Base-by-base conservation (phyloP, 2,329 filamentous ascomycete genomes). In the Fusarium irregulare region DNA sequence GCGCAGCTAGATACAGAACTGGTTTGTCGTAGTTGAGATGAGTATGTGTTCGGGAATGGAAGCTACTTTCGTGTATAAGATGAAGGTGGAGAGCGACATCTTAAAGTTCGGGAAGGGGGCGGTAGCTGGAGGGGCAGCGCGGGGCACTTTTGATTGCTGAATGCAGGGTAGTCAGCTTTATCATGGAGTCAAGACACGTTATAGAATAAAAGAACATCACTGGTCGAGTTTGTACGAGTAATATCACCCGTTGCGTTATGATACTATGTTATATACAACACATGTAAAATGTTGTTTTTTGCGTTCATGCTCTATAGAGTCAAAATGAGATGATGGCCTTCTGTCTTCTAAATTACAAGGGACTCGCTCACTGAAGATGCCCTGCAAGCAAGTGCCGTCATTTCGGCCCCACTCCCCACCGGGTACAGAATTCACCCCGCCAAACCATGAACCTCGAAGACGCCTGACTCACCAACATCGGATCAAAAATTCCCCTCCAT, bases 401-500 rank as follows among this genome's bases (percentile, higher is more conserved):
- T 42, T 41, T 54, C 68, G 55, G 72, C 72, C 72, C 72, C 72
- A 57, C 68, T 72, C 65, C 56, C 60, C 60, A 59, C 63, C 37
- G 23, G 34, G 6, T 25, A 42, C 10, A n/a, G 25, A 23, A 53
- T 28, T 51, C 55, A 69, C 73, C 73, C 73, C 73, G 71, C 73
- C 67, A 75, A 67, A 74, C 57, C 58, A 56, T 20, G 21, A 23
- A 23, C 21, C 41, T 46, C 37, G 20, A 49, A 51, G 21, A 53
- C 48, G 30, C 30, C 51, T 70, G 68, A 74, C 70, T 74, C 73
- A 75, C 69, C 66, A 57, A 40, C 60, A 42, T 66, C 48, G 46
- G 49, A 53, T 53, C 49, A 28, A 74, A 73, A 75, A 70, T 58
- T 71, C 62, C 62, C 70, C 64, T 75, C 66, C 23, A 72, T 63